Percentiles rank a stretch among this genome's conserved stretches.
Evolutionary conservation across 148 eudicot species (phyloP).

Genomic region (Tetragonia tetragonoides): DNA sequence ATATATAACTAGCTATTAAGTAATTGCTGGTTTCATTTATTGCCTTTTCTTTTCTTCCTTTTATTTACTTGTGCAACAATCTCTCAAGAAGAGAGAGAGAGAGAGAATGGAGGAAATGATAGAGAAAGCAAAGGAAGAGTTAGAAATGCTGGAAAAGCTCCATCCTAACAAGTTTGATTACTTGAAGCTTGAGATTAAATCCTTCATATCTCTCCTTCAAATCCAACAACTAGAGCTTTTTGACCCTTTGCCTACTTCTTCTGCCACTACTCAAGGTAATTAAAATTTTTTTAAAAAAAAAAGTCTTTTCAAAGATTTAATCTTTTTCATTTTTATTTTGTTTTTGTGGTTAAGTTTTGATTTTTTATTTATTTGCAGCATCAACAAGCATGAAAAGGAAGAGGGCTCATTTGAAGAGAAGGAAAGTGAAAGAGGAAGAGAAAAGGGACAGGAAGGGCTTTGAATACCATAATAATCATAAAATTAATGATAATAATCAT

Average conservation of each 20-base stretch:
- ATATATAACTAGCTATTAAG: too few relatives aligned
- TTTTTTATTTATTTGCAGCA: conserved; percentile 23
- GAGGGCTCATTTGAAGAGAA: conserved; percentile 17
- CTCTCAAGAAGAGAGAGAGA: conserved; percentile 2
- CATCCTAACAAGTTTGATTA: conserved; percentile 50
- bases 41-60: too few relatives aligned
- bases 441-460: not conserved
- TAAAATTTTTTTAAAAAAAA: too few relatives aligned
- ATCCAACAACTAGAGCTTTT: conserved; percentile 21
- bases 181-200: conserved; percentile 56
- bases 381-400: conserved; percentile 45
- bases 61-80: too few relatives aligned
- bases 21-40: not conserved
- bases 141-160: conserved; percentile 49
- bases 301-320: too few relatives aligned
- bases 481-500: not conserved
- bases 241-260: conserved; percentile 24
- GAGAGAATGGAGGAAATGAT: conserved; percentile 35
- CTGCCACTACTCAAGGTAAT: conserved; percentile 44
- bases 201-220: conserved; percentile 45
- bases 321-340: not conserved
- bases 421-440: conserved; percentile 10
- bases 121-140: conserved; percentile 62
- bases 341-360: not conserved
- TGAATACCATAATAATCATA: not conserved